A percentile compares a stretch with the other conserved stretches of the same genome.
phyloP scores from a whole-genome alignment of 148 eudicot genomes.

The Pouteria glomerata region DNA sequence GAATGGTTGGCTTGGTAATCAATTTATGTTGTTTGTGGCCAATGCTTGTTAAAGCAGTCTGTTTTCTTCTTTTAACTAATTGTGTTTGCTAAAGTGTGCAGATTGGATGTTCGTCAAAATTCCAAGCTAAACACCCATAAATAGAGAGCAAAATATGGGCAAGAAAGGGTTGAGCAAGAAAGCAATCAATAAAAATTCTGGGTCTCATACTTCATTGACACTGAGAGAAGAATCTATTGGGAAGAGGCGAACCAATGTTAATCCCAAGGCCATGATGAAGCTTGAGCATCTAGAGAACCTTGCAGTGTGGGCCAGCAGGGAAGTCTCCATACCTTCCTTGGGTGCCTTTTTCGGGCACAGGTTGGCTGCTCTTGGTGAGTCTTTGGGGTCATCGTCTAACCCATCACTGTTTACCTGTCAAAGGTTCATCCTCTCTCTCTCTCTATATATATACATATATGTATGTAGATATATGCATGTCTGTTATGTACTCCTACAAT shows the following conservation, averaged over 20 bases:
- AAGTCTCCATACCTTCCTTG: conserved; percentile 38
- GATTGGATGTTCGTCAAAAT: conserved; percentile 14
- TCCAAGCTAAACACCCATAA: background rate
- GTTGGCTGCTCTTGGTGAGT: conserved; percentile 46
- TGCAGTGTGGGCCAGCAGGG: conserved; percentile 49
- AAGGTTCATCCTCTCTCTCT: conserved; percentile 33
- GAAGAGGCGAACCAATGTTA: conserved; percentile 41
- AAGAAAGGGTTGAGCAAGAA: conserved; percentile 37
- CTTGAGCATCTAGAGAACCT: conserved; percentile 58
- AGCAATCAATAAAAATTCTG: conserved; percentile 12
- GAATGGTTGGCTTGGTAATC: too few relatives aligned
- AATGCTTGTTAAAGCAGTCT: too few relatives aligned
- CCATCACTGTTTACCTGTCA: conserved; percentile 58
- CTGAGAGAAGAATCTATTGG: conserved; percentile 62
- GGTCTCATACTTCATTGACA: conserved; percentile 30
- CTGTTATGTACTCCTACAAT: background rate
- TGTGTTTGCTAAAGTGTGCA: background rate
- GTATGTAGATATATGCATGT: background rate
- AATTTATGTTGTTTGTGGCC: too few relatives aligned
- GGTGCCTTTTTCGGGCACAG: conserved; percentile 59
- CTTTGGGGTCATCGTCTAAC: conserved; percentile 43
- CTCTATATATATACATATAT: background rate
- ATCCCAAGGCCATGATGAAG: conserved; percentile 48
- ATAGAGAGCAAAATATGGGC: conserved; percentile 35
- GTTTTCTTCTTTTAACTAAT: too few relatives aligned